Percentiles rank a stretch among this genome's conserved stretches.
Conservation (phyloP, 1,139 yeast genomes). For the Wickerhamiella pararugosa region DNA sequence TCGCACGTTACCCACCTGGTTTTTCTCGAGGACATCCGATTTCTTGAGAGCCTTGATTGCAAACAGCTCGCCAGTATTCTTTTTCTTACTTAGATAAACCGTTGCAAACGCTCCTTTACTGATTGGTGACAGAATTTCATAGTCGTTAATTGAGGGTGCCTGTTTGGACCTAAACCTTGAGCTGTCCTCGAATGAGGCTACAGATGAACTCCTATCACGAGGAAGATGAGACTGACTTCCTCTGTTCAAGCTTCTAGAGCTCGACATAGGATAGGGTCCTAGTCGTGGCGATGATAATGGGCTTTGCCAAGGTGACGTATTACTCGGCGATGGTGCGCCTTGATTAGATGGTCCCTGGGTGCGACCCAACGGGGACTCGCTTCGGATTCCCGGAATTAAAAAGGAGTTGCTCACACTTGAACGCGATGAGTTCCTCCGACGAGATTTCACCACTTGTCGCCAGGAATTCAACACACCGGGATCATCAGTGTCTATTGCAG, state of each 20-base stretch:
- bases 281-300: conserved; percentile 4
- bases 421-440: no score
- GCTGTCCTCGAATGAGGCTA: conserved; percentile 2
- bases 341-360: background rate
- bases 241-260: conserved; percentile 3
- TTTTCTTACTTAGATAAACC: conserved; percentile 72
- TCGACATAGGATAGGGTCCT: conserved; percentile 2
- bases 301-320: conserved; percentile 2
- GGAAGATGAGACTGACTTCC: background rate
- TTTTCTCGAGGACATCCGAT: conserved; percentile 92
- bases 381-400: no score
- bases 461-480: no score
- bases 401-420: no score
- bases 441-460: no score
- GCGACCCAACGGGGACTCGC: no score
- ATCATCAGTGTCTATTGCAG: no score
- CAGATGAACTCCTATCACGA: conserved; percentile 3
- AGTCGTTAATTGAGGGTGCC: conserved; percentile 44
- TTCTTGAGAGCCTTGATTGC: conserved; percentile 92
- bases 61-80: conserved; percentile 81
- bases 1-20: conserved; percentile 86
- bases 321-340: background rate
- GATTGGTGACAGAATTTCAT: conserved; percentile 81
- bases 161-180: background rate
- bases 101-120: conserved; percentile 97